phyloP scores from a whole-genome alignment of 2,329 filamentous ascomycete genomes.

The Pseudocercospora pini-densiflorae region DNA sequence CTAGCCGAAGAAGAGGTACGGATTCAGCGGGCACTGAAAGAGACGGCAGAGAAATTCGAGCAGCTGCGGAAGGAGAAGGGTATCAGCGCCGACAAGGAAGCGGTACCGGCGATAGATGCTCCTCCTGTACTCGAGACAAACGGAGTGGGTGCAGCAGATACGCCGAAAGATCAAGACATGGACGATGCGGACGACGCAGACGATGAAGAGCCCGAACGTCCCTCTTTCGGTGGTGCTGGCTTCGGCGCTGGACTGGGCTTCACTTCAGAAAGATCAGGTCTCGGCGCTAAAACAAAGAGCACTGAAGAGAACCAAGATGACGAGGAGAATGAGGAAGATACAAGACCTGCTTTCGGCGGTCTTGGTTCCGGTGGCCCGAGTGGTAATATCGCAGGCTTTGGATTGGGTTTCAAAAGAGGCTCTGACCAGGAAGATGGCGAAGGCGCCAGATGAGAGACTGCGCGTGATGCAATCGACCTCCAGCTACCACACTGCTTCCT shows the following conservation, averaged over 20 bases:
- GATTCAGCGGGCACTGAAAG: slow-evolving; percentile 78
- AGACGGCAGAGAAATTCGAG: slow-evolving; percentile 75
- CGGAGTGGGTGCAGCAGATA: not conserved
- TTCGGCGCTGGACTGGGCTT: slow-evolving; percentile 5
- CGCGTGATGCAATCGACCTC: not conserved
- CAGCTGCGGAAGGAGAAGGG: slow-evolving; percentile 57
- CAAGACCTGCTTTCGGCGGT: slow-evolving; percentile 20
- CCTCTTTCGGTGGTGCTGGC: slow-evolving; percentile 2
- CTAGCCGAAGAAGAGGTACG: slow-evolving; percentile 73
- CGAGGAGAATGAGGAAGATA: slow-evolving; percentile 22
- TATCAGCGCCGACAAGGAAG: slow-evolving; percentile 29
- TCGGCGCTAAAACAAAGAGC: not conserved
- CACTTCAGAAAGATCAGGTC: slow-evolving; percentile 12
- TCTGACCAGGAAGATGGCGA: slow-evolving; percentile 11
- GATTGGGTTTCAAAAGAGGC: slow-evolving; percentile 19
- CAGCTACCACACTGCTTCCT: not conserved
- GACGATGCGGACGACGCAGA: slow-evolving; percentile 28
- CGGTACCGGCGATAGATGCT: slow-evolving; percentile 22
- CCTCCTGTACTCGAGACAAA: slow-evolving; percentile 1
- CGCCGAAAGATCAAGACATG: slow-evolving; percentile 21
- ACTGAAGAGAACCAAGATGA: slow-evolving; percentile 28
- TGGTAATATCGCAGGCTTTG: slow-evolving; percentile 24
- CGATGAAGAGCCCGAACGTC: slow-evolving; percentile 14
- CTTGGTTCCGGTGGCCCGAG: slow-evolving; percentile 24
- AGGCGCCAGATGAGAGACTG: not conserved